A percentile compares a stretch with the other conserved stretches of the same genome.
Evolutionary conservation across 129 eudicot genomes (phyloP).

Genomic region (Helichrysum umbraculigerum): DNA sequence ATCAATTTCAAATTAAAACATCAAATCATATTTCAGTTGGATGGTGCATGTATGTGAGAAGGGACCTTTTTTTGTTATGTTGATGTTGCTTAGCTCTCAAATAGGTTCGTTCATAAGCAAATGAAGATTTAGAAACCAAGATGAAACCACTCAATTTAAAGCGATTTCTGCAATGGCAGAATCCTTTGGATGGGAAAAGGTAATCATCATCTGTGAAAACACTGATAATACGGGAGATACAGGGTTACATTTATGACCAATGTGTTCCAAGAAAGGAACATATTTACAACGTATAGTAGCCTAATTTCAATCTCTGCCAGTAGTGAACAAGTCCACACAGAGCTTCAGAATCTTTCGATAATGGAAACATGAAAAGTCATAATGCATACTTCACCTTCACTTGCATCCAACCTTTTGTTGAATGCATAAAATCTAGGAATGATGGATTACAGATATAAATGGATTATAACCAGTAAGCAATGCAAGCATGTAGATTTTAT

Average conservation of each 20-base stretch:
- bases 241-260: slow-evolving; percentile 14
- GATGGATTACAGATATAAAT: slow-evolving; percentile 55
- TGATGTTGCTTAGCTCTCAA: slow-evolving; percentile 18
- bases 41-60: background rate
- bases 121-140: slow-evolving; percentile 24
- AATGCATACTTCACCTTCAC: slow-evolving; percentile 39
- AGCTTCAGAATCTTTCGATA: slow-evolving; percentile 37
- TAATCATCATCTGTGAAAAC: slow-evolving; percentile 41
- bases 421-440: slow-evolving; percentile 37
- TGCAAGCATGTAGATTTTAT: slow-evolving; percentile 43
- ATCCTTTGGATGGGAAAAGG: slow-evolving; percentile 33
- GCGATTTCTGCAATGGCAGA: slow-evolving; percentile 35
- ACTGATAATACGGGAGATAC: slow-evolving; percentile 23
- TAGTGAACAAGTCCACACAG: slow-evolving; percentile 29
- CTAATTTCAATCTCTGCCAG: slow-evolving; percentile 34
- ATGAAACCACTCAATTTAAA: slow-evolving; percentile 42
- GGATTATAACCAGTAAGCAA: slow-evolving; percentile 49
- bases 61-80: background rate
- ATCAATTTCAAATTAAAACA: too few relatives aligned
- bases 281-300: slow-evolving; percentile 17
- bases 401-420: slow-evolving; percentile 33
- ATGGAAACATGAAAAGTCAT: slow-evolving; percentile 35
- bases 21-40: background rate
- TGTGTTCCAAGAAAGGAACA: slow-evolving; percentile 16
- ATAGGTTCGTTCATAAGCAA: background rate